phyloP scores from a whole-genome alignment of 2,329 filamentous ascomycete species.

The Fusarium anthophilum region DNA sequence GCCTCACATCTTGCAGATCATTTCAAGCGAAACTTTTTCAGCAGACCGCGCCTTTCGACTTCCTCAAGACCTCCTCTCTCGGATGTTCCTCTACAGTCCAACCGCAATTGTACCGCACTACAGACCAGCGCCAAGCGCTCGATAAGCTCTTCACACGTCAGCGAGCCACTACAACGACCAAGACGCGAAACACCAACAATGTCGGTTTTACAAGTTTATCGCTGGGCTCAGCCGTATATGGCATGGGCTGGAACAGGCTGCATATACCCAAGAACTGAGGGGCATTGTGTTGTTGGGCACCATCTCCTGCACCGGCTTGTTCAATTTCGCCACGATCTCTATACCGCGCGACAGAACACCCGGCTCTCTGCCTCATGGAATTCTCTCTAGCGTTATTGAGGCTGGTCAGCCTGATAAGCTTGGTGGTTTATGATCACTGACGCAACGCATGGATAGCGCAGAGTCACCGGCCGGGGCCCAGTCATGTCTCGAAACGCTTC shows the following conservation, averaged over 20 bases:
- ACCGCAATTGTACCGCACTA: not conserved
- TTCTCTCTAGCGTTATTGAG: not conserved
- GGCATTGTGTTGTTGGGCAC: not conserved
- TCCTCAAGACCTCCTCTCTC: not conserved
- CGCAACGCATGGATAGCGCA: not conserved
- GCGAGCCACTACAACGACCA: not conserved
- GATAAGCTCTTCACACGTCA: not conserved
- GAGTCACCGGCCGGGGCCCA: not conserved
- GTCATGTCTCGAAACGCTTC: not conserved
- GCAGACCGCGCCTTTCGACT: not conserved
- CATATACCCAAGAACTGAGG: not conserved
- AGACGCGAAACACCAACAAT: fast-evolving
- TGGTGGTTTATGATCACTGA: fast-evolving
- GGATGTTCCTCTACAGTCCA: not conserved
- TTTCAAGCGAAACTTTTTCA: not conserved
- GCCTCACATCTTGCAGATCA: not conserved
- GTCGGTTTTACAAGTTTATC: fast-evolving
- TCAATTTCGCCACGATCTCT: not conserved
- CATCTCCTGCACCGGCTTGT: not conserved
- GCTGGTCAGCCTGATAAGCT: not conserved
- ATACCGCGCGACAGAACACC: not conserved
- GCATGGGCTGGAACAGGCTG: no score
- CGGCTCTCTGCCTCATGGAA: fast-evolving
- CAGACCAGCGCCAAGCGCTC: not conserved
- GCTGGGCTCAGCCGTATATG: fast-evolving